Base-by-base conservation (phyloP, 2,329 filamentous ascomycete species). In the Neopestalotiopsis sp. region DNA sequence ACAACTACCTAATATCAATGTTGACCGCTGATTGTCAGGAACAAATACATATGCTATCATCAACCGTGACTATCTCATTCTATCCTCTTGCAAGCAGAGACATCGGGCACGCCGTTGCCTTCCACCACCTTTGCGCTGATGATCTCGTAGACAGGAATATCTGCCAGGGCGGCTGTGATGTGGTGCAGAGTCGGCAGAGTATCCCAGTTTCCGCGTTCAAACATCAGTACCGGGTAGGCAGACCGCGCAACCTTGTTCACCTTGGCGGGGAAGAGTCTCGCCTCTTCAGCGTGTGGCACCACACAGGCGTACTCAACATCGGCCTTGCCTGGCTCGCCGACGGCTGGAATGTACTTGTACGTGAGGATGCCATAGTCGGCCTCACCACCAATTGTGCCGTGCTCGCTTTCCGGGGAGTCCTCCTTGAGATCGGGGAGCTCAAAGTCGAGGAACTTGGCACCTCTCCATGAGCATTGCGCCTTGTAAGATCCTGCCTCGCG, bases 161-260 rank as follows among this genome's bases (percentile, higher is more conserved):
- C 86, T 1, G 83, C 83, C 68, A 91, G 75, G 14, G 83, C 79
- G 24, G 79, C 76, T 5, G 88, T 79, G 9, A 91, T 78, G 74
- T 91, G 87, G 73, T 91, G 88, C 66, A 91, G 77, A 2, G 89
- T 91, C 0, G 89, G 90, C 69, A 91, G 74, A 4, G 77, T 79
- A 61, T 87, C 79, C 88, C 84, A 88, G 72, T 88, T 84, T 17
- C 85, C 72, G 0, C 78, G 79, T 53, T 87, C 81, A 67, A 90
- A 84, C 65, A 79, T 77, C 65, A 91, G 76, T 2, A 73, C 80
- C 0, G 85, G 84, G 13, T 81, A 81, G 1, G 74, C 76, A 0
- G 85, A 78, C 64, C 79, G 78, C 45, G 77, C 76, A 30, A 81
- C 81, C 70, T 75, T 78, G 71, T 70, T 72, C 10, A 79, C 75